Conservation (phyloP, 2,329 filamentous ascomycete genomes). For the Cytospora mali region DNA sequence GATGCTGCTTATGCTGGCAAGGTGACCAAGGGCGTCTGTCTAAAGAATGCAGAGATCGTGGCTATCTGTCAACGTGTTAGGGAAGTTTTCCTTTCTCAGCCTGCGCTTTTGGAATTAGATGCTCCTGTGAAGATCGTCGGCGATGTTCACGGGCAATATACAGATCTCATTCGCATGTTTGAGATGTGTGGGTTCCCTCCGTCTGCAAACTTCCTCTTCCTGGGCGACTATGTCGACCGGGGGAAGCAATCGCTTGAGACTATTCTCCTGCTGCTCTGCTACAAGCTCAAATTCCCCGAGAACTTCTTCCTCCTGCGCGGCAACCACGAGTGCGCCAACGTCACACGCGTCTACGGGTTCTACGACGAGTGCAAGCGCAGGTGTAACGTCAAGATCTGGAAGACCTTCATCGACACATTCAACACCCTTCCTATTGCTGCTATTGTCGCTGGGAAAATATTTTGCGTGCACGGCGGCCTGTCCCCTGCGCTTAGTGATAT, state of each 20-base stretch:
- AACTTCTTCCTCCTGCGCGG: slow-evolving; percentile 96
- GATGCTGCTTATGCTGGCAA: slow-evolving; percentile 96
- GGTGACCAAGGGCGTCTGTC: slow-evolving; percentile 93
- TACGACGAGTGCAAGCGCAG: slow-evolving; percentile 97
- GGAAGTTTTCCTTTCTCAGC: slow-evolving; percentile 88
- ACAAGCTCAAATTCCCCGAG: slow-evolving; percentile 95
- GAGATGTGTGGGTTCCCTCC: slow-evolving; percentile 98
- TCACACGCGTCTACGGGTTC: slow-evolving; percentile 94
- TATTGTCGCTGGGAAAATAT: slow-evolving; percentile 97
- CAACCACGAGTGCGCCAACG: slow-evolving; percentile 96
- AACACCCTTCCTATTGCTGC: slow-evolving; percentile 93
- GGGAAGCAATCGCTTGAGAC: slow-evolving; percentile 96
- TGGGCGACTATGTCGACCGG: slow-evolving; percentile 95
- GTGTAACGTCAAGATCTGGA: slow-evolving; percentile 97
- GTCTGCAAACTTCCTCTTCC: slow-evolving; percentile 86
- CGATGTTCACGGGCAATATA: slow-evolving; percentile 96
- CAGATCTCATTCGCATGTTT: slow-evolving; percentile 93
- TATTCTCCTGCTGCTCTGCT: slow-evolving; percentile 88
- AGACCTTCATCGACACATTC: slow-evolving; percentile 96
- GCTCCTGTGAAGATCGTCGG: slow-evolving; percentile 98
- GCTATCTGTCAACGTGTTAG: slow-evolving; percentile 89
- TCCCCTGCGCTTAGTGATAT: slow-evolving; percentile 92
- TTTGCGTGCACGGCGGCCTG: slow-evolving; percentile 93
- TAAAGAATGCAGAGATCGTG: slow-evolving; percentile 96
- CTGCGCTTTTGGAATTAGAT: slow-evolving; percentile 86